phyloP scores from a whole-genome alignment of 768 basidiomycete species.

The Mycena floridula region DNA sequence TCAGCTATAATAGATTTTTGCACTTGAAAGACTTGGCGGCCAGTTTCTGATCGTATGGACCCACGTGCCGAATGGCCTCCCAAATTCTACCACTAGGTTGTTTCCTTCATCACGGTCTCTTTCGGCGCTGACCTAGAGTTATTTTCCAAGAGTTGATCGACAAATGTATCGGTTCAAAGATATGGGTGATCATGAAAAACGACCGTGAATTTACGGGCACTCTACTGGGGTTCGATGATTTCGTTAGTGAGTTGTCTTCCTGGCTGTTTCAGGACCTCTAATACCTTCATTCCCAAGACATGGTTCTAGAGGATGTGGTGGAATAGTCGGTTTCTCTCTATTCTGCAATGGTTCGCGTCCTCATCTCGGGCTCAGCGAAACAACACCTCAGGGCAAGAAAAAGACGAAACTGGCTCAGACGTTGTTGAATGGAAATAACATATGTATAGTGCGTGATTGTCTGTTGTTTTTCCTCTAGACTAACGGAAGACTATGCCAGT shows the following conservation, averaged over 20 bases:
- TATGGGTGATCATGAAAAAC: conserved; percentile 98
- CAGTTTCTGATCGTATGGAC: too few species aligned
- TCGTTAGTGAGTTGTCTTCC: conserved; percentile 79
- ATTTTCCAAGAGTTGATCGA: conserved; percentile 79
- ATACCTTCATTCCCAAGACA: conserved; percentile 44
- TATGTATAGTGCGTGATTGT: conserved; percentile 76
- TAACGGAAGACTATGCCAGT: conserved; percentile 14
- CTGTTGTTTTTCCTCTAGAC: not conserved
- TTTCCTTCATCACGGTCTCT: conserved; percentile 3
- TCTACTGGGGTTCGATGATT: conserved; percentile 95
- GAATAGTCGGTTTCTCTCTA: conserved; percentile 67
- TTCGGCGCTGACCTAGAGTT: conserved; percentile 1
- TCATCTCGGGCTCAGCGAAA: conserved; percentile 53
- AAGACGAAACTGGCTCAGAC: conserved; percentile 83
- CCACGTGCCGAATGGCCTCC: conserved; percentile 93
- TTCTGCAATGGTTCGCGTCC: not conserved
- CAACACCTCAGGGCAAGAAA: conserved; percentile 74
- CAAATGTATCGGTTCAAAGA: conserved; percentile 91
- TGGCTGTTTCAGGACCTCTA: conserved; percentile 1
- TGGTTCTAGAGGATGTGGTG: conserved; percentile 94
- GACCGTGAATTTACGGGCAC: conserved; percentile 97
- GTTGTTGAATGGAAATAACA: conserved; percentile 89
- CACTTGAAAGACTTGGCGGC: too few species aligned
- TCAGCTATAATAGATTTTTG: too few species aligned
- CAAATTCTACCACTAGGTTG: conserved; percentile 90